Evolutionary conservation across 2,329 filamentous ascomycete species (phyloP).

Genomic region (Penicillium sclerotigenum): DNA sequence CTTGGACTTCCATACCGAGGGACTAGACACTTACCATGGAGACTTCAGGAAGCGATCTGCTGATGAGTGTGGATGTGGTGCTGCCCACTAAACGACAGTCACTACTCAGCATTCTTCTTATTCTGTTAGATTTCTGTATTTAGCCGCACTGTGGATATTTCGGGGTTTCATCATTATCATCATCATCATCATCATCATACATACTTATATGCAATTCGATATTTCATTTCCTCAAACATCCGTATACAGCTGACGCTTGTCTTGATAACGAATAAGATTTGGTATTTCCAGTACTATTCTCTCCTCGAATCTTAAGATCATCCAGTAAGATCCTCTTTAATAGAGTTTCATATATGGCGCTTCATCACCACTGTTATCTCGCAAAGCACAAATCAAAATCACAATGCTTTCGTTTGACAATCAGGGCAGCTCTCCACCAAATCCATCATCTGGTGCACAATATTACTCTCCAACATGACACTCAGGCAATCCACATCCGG

Average conservation of each 20-base stretch:
- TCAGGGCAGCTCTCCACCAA: constrained; percentile 8
- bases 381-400: neutral
- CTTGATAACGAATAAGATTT: neutral
- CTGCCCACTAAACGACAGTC: constrained; percentile 18
- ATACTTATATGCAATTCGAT: neutral
- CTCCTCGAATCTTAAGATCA: neutral
- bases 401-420: neutral
- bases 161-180: neutral
- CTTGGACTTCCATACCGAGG: constrained; percentile 37
- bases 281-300: neutral
- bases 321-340: neutral
- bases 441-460: constrained; percentile 12
- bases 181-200: neutral
- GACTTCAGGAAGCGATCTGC: constrained; percentile 41
- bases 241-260: neutral
- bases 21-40: constrained; percentile 45
- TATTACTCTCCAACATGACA: constrained; percentile 3
- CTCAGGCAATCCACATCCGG: neutral
- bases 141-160: neutral
- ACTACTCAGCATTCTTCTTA: neutral
- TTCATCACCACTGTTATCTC: neutral
- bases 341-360: neutral
- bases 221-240: neutral
- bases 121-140: neutral
- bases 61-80: constrained; percentile 33